Evolutionary conservation across 2,329 filamentous ascomycete species (phyloP).

Genomic region (Aphanoascus verrucosus): DNA sequence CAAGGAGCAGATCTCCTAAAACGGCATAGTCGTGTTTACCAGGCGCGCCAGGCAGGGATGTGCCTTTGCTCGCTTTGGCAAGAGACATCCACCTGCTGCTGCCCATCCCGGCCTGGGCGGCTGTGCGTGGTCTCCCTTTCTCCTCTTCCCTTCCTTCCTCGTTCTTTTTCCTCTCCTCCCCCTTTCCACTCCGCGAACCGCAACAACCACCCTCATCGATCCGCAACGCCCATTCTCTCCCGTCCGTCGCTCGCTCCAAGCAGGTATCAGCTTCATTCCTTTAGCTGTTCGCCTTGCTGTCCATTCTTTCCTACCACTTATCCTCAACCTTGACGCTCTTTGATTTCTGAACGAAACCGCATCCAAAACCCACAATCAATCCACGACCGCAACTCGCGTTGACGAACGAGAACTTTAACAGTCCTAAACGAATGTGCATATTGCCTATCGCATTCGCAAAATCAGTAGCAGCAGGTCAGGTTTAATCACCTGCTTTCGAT

Average conservation of each 20-base stretch:
- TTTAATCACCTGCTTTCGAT: neutral
- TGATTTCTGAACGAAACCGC: neutral
- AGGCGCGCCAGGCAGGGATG: neutral
- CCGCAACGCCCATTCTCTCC: constrained; percentile 19
- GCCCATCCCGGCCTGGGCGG: constrained; percentile 4
- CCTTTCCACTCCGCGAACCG: constrained; percentile 9
- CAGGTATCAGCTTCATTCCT: constrained; percentile 53
- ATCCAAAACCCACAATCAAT: neutral
- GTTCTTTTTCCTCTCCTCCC: constrained; percentile 21
- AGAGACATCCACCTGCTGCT: neutral
- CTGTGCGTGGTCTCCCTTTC: neutral
- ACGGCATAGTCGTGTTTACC: neutral
- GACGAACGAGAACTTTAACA: neutral
- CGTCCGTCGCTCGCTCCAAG: constrained; percentile 23
- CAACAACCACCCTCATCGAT: constrained; percentile 12
- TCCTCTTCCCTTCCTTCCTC: neutral
- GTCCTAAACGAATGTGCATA: neutral
- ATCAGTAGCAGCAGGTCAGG: neutral
- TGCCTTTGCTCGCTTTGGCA: neutral
- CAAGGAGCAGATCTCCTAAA: neutral
- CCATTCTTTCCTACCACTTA: constrained; percentile 33
- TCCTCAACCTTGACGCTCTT: constrained; percentile 4
- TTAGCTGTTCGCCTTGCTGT: constrained; percentile 47
- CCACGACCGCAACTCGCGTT: neutral
- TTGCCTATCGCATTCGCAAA: neutral